These are phyloP conservation scores for Nannizzia gypsea DNA, from an alignment of 2,329 filamentous ascomycete genomes.

Conservation along the genomic window DNA sequence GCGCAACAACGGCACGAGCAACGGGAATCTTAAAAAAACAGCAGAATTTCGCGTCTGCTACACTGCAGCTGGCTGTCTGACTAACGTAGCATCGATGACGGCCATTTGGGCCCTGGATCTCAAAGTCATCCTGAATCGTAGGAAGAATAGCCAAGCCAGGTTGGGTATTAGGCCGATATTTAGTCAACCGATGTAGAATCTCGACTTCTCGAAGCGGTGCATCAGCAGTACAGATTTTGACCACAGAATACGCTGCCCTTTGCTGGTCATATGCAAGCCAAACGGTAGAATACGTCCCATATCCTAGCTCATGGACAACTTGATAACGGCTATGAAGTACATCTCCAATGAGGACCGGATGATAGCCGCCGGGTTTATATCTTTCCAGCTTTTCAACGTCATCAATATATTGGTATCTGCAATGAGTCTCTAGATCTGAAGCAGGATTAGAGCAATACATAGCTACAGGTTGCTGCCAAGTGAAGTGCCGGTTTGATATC, in stretches of 20 bases:
- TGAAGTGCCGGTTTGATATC: background rate
- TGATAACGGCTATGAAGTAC: slow-evolving; percentile 25
- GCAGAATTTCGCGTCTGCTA: slow-evolving; percentile 15
- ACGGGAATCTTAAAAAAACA: slow-evolving; percentile 12
- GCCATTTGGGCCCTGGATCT: slow-evolving; percentile 16
- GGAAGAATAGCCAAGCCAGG: slow-evolving; percentile 6
- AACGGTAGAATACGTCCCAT: slow-evolving; percentile 32
- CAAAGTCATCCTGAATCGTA: slow-evolving; percentile 13
- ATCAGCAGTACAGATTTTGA: slow-evolving; percentile 21
- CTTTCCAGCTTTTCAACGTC: slow-evolving; percentile 22
- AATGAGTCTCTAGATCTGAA: background rate
- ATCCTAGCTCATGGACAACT: slow-evolving; percentile 34
- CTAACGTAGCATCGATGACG: slow-evolving; percentile 15
- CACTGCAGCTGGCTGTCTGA: slow-evolving; percentile 15
- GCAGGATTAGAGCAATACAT: background rate
- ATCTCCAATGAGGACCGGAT: slow-evolving; percentile 26
- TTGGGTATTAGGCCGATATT: background rate
- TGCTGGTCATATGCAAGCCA: slow-evolving; percentile 30
- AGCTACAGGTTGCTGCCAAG: background rate
- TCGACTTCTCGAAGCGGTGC: slow-evolving; percentile 15
- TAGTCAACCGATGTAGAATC: slow-evolving; percentile 17
- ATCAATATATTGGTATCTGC: slow-evolving; percentile 17
- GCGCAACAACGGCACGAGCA: slow-evolving; percentile 13
- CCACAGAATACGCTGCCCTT: slow-evolving; percentile 19
- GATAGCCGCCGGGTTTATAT: slow-evolving; percentile 25